Evolutionary conservation across 1,284 basidiomycete species (phyloP), one percentile per base, ranked within the genome.

Genomic region (Rhodotorula sp.): DNA sequence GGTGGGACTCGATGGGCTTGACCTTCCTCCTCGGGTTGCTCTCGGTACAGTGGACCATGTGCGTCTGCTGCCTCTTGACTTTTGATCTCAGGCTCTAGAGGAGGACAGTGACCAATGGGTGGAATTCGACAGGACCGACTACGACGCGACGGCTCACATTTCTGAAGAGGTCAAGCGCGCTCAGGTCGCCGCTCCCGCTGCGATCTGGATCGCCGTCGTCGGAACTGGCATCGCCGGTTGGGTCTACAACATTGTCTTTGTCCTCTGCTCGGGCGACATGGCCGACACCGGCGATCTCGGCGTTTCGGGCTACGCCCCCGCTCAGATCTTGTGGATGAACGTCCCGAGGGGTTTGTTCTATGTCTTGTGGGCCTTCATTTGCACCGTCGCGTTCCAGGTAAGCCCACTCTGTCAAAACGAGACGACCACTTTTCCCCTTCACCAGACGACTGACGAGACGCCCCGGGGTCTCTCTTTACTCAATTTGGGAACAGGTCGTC

Each of bases 121-220:
- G 12, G 34, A 21, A 21, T 3, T 10, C 45, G 2, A n/a, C 31
- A 64, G 48, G 31, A 45, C 60, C 28, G 83, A 83, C 69, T 83
- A 84, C 76, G 83, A 83, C 68, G 83, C 82, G 3, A 83, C 84
- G 8, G 92, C 92, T 3, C 94, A 97, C 80, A 95, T 97, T 73
- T 91, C 90, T 8, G 93, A 97, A 79, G 94, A 97, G 82, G 91
- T 97, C 49, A 88, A 87, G 78, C 86, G 90, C 62, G 93, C 94
- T 15, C 90, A 93, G 5, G 91, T 93, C 77, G 90, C 92, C 67
- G 92, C 82, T 3, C 82, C 82, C 18, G 81, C 87, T 57, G 92
- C 91, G 16, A 93, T 94, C 79, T 71, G 67, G 55, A 89, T 93
- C 63, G 93, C 93, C 66, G 92, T 95, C 47, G 83, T 92, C 72